Evolutionary conservation across 2,329 filamentous ascomycete species (phyloP).

Genomic region (Penicillium sp.): DNA sequence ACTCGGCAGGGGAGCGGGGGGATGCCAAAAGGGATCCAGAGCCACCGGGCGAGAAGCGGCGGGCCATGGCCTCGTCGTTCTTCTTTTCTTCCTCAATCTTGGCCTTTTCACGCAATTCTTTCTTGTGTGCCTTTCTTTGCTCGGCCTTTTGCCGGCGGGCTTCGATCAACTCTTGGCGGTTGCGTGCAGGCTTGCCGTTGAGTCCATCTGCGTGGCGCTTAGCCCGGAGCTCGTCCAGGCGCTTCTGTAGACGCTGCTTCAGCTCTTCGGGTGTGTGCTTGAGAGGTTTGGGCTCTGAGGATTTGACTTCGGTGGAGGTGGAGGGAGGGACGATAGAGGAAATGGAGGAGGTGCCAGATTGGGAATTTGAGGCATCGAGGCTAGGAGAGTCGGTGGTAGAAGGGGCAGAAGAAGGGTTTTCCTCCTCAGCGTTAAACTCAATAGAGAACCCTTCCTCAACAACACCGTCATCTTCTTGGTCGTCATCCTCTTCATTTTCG

Average conservation of each 20-base stretch:
- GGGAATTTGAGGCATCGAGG: slow-evolving; percentile 52
- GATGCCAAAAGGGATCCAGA: slow-evolving; percentile 58
- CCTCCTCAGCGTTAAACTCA: slow-evolving; percentile 43
- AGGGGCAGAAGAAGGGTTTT: slow-evolving; percentile 42
- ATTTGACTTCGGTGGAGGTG: slow-evolving; percentile 27
- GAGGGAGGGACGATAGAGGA: slow-evolving; percentile 59
- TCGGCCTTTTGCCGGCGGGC: slow-evolving; percentile 82
- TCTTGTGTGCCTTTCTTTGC: slow-evolving; percentile 82
- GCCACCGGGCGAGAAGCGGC: slow-evolving; percentile 55
- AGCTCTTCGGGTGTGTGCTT: slow-evolving; percentile 72
- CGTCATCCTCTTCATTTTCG: slow-evolving; percentile 26
- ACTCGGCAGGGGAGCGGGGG: slow-evolving; percentile 50
- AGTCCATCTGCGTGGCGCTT: slow-evolving; percentile 82
- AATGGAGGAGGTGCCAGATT: slow-evolving; percentile 62
- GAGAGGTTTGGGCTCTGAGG: slow-evolving; percentile 55
- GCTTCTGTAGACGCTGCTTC: slow-evolving; percentile 73
- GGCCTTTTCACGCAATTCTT: slow-evolving; percentile 72
- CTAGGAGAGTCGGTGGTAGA: slow-evolving; percentile 56
- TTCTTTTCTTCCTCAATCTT: slow-evolving; percentile 73
- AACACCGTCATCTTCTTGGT: slow-evolving; percentile 38
- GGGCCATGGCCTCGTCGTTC: slow-evolving; percentile 56
- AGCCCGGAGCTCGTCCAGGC: slow-evolving; percentile 79
- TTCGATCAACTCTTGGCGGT: slow-evolving; percentile 88
- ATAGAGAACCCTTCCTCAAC: slow-evolving; percentile 51
- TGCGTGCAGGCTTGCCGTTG: slow-evolving; percentile 77